Percentiles rank a stretch among this genome's conserved stretches.
Conservation (phyloP, 1,284 basidiomycete species). For the Pascua sp. region DNA sequence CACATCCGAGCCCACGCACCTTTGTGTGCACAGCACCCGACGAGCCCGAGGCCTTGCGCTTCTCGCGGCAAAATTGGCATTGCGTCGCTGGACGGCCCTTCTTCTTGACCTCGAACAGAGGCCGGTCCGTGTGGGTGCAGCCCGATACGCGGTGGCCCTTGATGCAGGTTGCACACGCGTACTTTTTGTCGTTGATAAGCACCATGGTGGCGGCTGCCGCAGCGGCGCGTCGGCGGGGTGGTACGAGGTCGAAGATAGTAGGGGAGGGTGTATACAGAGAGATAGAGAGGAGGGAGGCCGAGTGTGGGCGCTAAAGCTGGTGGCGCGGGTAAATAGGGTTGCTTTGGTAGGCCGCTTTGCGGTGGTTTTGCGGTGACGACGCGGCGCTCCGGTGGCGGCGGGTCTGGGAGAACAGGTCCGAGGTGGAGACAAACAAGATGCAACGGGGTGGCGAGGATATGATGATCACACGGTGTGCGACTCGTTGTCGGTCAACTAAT, state of each 20-base stretch:
- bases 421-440: neutral
- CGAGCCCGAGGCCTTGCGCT: conserved; percentile 58
- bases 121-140: conserved; percentile 70
- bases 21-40: conserved; percentile 39
- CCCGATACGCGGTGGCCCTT: conserved; percentile 75
- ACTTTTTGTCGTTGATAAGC: conserved; percentile 69
- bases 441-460: neutral
- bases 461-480: neutral
- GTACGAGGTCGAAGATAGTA: neutral
- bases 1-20: conserved; percentile 18
- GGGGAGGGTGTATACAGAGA: neutral
- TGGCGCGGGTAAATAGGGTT: too few relatives aligned
- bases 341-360: too few relatives aligned
- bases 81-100: conserved; percentile 74
- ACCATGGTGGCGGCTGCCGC: conserved; percentile 52
- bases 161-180: conserved; percentile 69
- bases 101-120: conserved; percentile 75
- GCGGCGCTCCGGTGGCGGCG: neutral
- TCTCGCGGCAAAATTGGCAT: conserved; percentile 70
- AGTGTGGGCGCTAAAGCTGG: neutral
- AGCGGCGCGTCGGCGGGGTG: neutral
- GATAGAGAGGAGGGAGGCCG: neutral
- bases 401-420: neutral
- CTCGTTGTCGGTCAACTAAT: too few relatives aligned
- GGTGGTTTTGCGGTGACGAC: too few relatives aligned